Percentiles rank a stretch among this genome's conserved stretches.
phyloP scores from a whole-genome alignment of 176 grass and related monocot genomes.

The Themeda triandra region DNA sequence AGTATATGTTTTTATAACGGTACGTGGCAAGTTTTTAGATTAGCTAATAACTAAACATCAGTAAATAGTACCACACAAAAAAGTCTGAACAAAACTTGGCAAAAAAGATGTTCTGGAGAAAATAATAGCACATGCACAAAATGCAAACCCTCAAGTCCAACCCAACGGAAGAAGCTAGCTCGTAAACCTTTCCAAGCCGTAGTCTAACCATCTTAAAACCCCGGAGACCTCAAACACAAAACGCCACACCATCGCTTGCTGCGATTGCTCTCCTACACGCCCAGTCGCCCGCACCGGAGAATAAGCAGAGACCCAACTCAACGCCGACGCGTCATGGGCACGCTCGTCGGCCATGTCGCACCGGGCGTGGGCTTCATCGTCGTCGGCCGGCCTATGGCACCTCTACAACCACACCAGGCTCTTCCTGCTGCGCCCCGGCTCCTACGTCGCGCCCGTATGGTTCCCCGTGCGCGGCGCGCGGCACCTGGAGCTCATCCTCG shows the following conservation, averaged over 20 bases:
- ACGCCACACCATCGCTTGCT: not conserved
- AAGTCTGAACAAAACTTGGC: no score
- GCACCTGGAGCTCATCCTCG: conserved; percentile 56
- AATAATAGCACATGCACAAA: no score
- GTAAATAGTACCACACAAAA: no score
- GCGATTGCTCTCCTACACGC: not conserved
- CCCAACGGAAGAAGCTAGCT: no score
- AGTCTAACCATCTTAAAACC: conserved; percentile 21
- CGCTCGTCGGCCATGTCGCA: conserved; percentile 65
- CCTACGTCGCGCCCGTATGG: conserved; percentile 62
- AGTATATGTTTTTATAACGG: no score
- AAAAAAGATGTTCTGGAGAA: no score
- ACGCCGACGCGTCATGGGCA: conserved; percentile 44
- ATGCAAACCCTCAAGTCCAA: no score
- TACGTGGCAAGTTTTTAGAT: no score
- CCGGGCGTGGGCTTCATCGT: conserved; percentile 63
- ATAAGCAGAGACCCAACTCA: not conserved
- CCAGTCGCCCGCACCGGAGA: not conserved
- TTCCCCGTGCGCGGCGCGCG: conserved; percentile 45
- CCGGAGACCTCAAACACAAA: not conserved
- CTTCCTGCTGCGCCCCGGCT: conserved; percentile 43
- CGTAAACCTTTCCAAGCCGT: no score
- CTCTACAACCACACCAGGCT: conserved; percentile 70
- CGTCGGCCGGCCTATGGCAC: conserved; percentile 67
- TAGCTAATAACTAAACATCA: no score